These are phyloP conservation scores for Exophiala oligosperma DNA, from an alignment of 2,329 filamentous ascomycete species.

Conservation along the genomic window DNA sequence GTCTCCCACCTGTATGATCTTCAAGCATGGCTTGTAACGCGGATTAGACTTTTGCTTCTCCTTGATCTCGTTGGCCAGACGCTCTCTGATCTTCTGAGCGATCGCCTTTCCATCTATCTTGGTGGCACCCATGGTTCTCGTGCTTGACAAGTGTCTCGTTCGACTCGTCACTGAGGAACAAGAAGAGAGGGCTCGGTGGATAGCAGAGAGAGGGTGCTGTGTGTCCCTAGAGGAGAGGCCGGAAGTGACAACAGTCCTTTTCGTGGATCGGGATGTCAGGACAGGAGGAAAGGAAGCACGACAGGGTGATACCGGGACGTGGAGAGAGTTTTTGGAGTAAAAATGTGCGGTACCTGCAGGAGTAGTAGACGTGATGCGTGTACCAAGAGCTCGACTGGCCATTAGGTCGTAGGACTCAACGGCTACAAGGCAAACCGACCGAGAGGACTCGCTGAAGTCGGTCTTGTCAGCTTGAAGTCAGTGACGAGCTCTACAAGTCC, in stretches of 20 bases:
- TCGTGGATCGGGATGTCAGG: constrained; percentile 2
- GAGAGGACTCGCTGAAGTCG: constrained; percentile 6
- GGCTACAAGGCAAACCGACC: constrained; percentile 6
- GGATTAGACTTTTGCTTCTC: constrained; percentile 80
- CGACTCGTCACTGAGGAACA: constrained; percentile 27
- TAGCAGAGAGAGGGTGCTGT: neutral
- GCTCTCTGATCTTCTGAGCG: constrained; percentile 85
- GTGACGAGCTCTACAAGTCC: neutral
- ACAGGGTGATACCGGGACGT: constrained; percentile 17
- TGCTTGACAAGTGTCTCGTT: constrained; percentile 49
- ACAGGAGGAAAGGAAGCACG: constrained; percentile 1
- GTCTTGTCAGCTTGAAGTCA: constrained; percentile 6
- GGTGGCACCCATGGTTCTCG: constrained; percentile 73
- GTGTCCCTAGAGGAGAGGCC: neutral
- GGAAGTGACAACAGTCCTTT: constrained; percentile 1
- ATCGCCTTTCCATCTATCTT: constrained; percentile 97
- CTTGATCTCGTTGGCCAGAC: constrained; percentile 75
- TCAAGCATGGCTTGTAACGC: constrained; percentile 83
- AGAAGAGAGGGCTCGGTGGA: constrained; percentile 9
- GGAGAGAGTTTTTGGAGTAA: constrained; percentile 18
- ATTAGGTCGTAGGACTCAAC: constrained; percentile 14
- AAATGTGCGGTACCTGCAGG: constrained; percentile 9
- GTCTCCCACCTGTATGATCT: constrained; percentile 95
- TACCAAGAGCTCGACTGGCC: constrained; percentile 23
- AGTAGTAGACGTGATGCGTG: constrained; percentile 10